A percentile compares a stretch with the other conserved stretches of the same genome.
Evolutionary conservation across 257 asterid species (phyloP).

Genomic region (Rubia yunnanensis): DNA sequence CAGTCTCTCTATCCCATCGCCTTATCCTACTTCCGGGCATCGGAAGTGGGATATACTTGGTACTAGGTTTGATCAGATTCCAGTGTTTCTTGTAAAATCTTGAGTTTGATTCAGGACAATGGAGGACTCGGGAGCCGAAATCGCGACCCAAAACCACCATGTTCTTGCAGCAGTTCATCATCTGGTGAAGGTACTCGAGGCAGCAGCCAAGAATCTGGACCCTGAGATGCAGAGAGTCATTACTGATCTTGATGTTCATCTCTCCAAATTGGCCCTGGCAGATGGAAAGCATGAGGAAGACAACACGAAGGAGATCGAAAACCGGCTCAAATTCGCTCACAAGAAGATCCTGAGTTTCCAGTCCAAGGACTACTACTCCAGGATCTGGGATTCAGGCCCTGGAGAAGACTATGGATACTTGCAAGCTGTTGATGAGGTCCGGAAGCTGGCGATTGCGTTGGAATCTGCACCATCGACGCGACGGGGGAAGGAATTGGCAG

Average conservation of each 20-base stretch:
- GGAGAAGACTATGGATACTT: conserved; percentile 25
- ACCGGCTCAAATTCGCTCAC: conserved; percentile 28
- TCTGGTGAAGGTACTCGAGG: conserved; percentile 42
- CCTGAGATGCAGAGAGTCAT: conserved; percentile 24
- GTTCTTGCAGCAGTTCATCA: conserved; percentile 51
- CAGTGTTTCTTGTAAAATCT: background rate
- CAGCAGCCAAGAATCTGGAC: conserved; percentile 22
- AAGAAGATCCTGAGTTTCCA: conserved; percentile 29
- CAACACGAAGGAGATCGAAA: conserved; percentile 23
- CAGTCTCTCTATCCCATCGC: background rate
- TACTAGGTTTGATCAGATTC: too few species aligned
- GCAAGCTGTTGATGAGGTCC: conserved; percentile 40
- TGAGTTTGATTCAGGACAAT: conserved; percentile 10
- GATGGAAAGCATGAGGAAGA: conserved; percentile 17
- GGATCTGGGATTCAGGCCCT: conserved; percentile 39
- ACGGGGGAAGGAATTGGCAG: conserved; percentile 22
- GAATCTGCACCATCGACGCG: conserved; percentile 8
- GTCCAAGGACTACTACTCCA: conserved; percentile 19
- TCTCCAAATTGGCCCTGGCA: conserved; percentile 27
- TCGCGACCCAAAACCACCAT: conserved; percentile 33
- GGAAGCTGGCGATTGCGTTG: conserved; percentile 17
- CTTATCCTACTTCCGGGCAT: too few species aligned
- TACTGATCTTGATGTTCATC: conserved; percentile 29
- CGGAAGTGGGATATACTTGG: too few species aligned
- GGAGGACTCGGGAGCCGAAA: conserved; percentile 19